Percentiles rank a stretch among this genome's conserved stretches.
These are phyloP conservation scores for Hyphodiscus sp. DNA, from an alignment of 2,329 filamentous ascomycete genomes.

Conservation along the genomic window DNA sequence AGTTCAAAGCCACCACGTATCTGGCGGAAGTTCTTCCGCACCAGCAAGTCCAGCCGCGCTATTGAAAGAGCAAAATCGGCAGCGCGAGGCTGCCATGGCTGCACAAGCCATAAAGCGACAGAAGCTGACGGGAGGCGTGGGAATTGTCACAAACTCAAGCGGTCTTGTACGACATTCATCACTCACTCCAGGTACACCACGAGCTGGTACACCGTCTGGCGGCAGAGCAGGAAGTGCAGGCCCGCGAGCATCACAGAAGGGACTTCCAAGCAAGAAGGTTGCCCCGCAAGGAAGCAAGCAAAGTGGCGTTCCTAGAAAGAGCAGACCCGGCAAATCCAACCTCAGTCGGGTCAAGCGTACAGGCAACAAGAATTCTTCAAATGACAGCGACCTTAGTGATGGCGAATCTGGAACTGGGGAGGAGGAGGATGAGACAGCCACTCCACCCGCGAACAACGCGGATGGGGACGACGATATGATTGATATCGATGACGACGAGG, in stretches of 20 bases:
- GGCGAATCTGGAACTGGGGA: constrained; percentile 50
- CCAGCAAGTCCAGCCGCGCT: constrained; percentile 55
- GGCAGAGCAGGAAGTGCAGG: constrained; percentile 52
- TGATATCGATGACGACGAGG: constrained; percentile 59
- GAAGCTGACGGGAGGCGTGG: constrained; percentile 35
- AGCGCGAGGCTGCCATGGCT: constrained; percentile 52
- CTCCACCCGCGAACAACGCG: constrained; percentile 37
- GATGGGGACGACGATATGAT: constrained; percentile 46
- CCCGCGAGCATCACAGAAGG: constrained; percentile 39
- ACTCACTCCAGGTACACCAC: constrained; percentile 56
- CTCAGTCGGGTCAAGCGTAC: constrained; percentile 53
- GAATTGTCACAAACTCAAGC: constrained; percentile 47
- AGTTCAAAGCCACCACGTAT: constrained; percentile 19
- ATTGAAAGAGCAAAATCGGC: constrained; percentile 51
- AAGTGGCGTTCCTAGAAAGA: constrained; percentile 23
- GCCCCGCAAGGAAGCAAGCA: constrained; percentile 28
- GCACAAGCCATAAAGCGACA: constrained; percentile 52
- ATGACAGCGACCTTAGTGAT: constrained; percentile 59
- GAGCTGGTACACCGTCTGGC: constrained; percentile 34
- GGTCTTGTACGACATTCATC: constrained; percentile 56
- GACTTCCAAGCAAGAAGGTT: constrained; percentile 28
- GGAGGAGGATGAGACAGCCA: constrained; percentile 38
- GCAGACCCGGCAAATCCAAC: constrained; percentile 44
- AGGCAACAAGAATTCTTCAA: constrained; percentile 51
- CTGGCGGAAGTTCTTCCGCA: constrained; percentile 37